Conservation (phyloP, 2,329 filamentous ascomycete species). For the Calonectria montana region DNA sequence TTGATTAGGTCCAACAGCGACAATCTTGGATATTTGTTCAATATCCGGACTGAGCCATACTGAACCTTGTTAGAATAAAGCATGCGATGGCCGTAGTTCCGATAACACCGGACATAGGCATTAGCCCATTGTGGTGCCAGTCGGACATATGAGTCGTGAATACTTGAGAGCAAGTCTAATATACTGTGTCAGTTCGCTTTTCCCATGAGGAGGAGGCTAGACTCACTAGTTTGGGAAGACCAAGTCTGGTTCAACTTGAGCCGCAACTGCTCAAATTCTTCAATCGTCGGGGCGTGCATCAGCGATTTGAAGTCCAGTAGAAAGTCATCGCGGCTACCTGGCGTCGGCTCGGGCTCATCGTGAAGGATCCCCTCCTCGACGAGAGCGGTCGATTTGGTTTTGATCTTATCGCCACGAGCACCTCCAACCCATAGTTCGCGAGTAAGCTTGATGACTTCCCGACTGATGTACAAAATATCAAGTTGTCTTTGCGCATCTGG, state of each 20-base stretch:
- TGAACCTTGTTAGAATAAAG: background rate
- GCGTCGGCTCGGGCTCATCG: background rate
- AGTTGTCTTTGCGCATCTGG: background rate
- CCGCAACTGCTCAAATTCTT: background rate
- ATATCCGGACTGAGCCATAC: background rate
- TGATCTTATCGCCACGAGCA: background rate
- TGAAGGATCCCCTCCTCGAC: background rate
- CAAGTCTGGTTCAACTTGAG: background rate
- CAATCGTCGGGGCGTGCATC: background rate
- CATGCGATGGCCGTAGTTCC: background rate
- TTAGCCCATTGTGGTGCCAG: background rate
- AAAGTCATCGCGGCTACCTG: background rate
- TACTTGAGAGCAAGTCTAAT: background rate
- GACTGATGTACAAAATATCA: background rate
- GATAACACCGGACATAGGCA: background rate
- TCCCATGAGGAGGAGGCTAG: too few species aligned
- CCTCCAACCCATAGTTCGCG: background rate
- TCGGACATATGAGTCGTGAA: background rate
- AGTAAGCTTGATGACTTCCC: background rate
- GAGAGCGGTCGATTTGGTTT: background rate
- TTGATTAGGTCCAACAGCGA: background rate
- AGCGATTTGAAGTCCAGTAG: background rate
- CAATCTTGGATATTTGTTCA: background rate
- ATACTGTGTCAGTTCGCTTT: background rate
- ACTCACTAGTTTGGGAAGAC: background rate